phyloP scores from a whole-genome alignment of 768 basidiomycete genomes.

The Russula earlei region DNA sequence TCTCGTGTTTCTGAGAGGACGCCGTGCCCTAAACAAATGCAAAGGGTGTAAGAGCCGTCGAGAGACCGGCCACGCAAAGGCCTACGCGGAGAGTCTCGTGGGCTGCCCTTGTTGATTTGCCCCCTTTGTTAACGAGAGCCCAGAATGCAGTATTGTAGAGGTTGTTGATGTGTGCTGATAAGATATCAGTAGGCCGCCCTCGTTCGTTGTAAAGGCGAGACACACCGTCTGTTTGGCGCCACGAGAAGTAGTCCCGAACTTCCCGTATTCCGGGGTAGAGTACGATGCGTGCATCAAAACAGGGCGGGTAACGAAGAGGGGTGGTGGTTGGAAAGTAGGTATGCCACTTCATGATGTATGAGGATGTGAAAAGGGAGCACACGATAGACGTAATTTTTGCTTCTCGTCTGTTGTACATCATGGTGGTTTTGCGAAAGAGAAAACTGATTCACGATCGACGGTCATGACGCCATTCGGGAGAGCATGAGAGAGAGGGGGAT shows the following conservation, averaged over 20 bases:
- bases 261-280: slow-evolving; percentile 66
- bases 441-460: slow-evolving; percentile 47
- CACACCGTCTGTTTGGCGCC: slow-evolving; percentile 95
- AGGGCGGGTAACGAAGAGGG: slow-evolving; percentile 72
- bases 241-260: slow-evolving; percentile 87
- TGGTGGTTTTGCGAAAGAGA: slow-evolving; percentile 63
- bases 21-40: slow-evolving; percentile 60
- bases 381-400: slow-evolving; percentile 82
- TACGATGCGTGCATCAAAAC: slow-evolving; percentile 85
- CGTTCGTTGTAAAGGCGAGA: slow-evolving; percentile 2
- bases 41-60: not conserved
- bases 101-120: slow-evolving; percentile 67
- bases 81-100: slow-evolving; percentile 69
- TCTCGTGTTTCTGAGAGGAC: slow-evolving; percentile 86
- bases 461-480: not conserved
- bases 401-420: slow-evolving; percentile 75
- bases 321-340: slow-evolving; percentile 62
- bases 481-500: not conserved
- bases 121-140: slow-evolving; percentile 84
- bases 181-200: slow-evolving; percentile 3
- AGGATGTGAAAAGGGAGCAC: slow-evolving; percentile 83
- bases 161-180: slow-evolving; percentile 91
- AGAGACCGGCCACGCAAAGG: not conserved
- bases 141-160: slow-evolving; percentile 95
- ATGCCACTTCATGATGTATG: slow-evolving; percentile 82